A percentile compares a stretch with the other conserved stretches of the same genome.
Conservation (phyloP, 2,329 filamentous ascomycete species). For the Aureobasidium vineae region DNA sequence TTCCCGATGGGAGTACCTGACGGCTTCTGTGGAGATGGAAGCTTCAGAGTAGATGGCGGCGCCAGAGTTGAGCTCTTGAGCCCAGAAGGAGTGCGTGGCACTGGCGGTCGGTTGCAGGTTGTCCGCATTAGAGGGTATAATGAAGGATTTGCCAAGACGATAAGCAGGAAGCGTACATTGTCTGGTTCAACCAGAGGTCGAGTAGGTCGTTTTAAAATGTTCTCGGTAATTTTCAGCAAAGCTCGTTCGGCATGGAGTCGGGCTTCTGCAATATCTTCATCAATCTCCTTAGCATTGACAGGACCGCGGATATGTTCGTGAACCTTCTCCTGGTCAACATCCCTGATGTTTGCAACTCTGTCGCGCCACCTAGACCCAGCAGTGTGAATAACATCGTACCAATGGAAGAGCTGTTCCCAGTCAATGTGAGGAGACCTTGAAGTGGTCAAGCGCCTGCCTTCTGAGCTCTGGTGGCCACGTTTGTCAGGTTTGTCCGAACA, state of each 20-base stretch:
- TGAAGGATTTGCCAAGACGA: constrained; percentile 76
- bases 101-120: constrained; percentile 1
- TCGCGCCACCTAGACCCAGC: constrained; percentile 66
- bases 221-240: constrained; percentile 75
- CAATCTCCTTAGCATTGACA: constrained; percentile 46
- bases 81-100: constrained; percentile 14
- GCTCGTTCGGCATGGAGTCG: constrained; percentile 67
- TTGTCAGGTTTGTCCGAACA: constrained; percentile 37
- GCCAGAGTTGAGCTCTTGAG: constrained; percentile 10
- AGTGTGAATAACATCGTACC: constrained; percentile 70
- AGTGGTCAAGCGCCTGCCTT: constrained; percentile 47
- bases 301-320: constrained; percentile 50
- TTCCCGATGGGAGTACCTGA: constrained; percentile 36
- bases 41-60: constrained; percentile 22
- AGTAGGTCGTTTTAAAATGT: constrained; percentile 74
- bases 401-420: constrained; percentile 68
- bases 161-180: constrained; percentile 73
- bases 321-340: constrained; percentile 30
- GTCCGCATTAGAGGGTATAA: constrained; percentile 53
- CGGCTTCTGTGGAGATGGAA: constrained; percentile 25
- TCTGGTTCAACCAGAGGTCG: constrained; percentile 65
- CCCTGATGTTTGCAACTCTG: constrained; percentile 50
- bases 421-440: constrained; percentile 67
- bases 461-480: not conserved
- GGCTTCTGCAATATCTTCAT: constrained; percentile 57